Evolutionary conservation across 2,329 filamentous ascomycete species (phyloP).

Genomic region (Emericellopsis cladophorae): DNA sequence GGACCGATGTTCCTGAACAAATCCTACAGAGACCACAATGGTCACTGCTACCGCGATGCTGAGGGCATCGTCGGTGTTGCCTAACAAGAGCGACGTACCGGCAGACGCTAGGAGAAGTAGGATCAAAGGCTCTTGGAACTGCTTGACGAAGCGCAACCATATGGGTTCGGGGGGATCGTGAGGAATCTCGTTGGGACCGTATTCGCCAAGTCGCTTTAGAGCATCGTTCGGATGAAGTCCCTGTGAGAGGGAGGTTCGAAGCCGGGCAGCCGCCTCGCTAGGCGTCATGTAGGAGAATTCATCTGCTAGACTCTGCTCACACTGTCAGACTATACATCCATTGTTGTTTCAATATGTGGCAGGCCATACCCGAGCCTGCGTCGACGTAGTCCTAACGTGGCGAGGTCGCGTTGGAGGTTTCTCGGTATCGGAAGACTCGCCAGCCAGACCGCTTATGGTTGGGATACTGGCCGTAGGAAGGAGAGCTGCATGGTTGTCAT

Average conservation of each 20-base stretch:
- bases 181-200: slow-evolving; percentile 89
- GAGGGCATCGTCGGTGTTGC: slow-evolving; percentile 87
- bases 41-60: slow-evolving; percentile 94
- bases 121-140: slow-evolving; percentile 94
- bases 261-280: slow-evolving; percentile 61
- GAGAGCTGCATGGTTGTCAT: slow-evolving; percentile 14
- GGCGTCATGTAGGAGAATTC: slow-evolving; percentile 57
- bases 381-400: slow-evolving; percentile 36
- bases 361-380: slow-evolving; percentile 38
- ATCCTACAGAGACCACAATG: slow-evolving; percentile 92
- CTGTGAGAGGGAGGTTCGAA: slow-evolving; percentile 72
- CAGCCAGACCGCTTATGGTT: slow-evolving; percentile 15
- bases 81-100: slow-evolving; percentile 75
- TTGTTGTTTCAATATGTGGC: slow-evolving; percentile 6
- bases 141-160: slow-evolving; percentile 89
- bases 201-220: slow-evolving; percentile 60
- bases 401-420: slow-evolving; percentile 14
- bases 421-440: slow-evolving; percentile 12
- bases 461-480: slow-evolving; percentile 20
- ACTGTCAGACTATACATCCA: background rate
- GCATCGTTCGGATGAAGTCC: slow-evolving; percentile 77
- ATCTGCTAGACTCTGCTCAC: slow-evolving; percentile 37
- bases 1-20: slow-evolving; percentile 93
- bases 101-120: slow-evolving; percentile 83
- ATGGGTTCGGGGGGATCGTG: slow-evolving; percentile 88